Base-by-base conservation (phyloP, 805 yeast genomes). In the Isabelozyma pseudorhagii region DNA sequence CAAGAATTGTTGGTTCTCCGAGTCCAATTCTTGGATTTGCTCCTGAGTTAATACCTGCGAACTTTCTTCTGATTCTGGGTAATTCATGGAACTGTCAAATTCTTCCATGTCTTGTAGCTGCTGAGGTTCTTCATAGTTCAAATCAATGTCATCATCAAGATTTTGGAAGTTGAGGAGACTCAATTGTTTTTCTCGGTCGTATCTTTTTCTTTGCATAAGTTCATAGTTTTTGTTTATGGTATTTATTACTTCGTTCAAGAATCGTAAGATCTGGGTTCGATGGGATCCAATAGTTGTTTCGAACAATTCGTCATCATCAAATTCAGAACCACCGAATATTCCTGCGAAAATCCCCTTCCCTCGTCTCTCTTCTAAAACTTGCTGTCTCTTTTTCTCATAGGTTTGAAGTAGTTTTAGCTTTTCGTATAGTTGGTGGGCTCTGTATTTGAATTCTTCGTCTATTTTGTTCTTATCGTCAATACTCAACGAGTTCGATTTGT, bases 1-100 rank as follows among this genome's bases (percentile, higher is more conserved):
- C 11, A 85, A 60, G 34, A 80, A 61, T 50, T 79, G 80, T 49
- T 79, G 73, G 61, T 85, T 87, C 59, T 87, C 94, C 15, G 68
- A 64, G 49, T 81, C 78, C 29, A 85, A 66, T 45, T 79, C 71
- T 56, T 81, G 84, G 13, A 85, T 55, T 59, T 85, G 90, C 50
- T 81, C 81, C 48, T 78, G 81, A 0, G 79, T 57, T 4, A 80
- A 59, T 6, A 21, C 25, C 13, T 58, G 57, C 8, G 54, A 56
- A 10, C 38, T 34, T 5, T 44, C 44, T 21, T 56, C 56, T 38
- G 42, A 44, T 6, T 45, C 53, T 7, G 56, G 51, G 13, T 42
- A 41, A 25, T 9, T 44, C 38, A 28, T 38, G 18, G 48, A 42
- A 15, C 21, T 39, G 36, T 58, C 61, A 36, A 50, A 46, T 17